A percentile compares a stretch with the other conserved stretches of the same genome.
Evolutionary conservation across 305 asterid species (phyloP).

Genomic region (Euphrasia arctica): DNA sequence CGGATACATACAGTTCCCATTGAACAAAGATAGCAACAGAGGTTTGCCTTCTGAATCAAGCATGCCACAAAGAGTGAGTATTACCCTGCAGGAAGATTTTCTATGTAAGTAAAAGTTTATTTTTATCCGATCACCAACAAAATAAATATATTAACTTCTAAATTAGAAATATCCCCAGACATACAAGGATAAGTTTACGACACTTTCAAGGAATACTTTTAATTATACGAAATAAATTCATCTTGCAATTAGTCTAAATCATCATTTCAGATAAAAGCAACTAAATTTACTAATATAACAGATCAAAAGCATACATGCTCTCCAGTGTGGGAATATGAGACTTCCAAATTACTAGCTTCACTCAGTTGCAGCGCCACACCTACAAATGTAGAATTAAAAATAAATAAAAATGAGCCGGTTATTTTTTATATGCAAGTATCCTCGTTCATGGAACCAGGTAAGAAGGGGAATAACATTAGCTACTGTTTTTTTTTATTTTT

Average conservation of each 20-base stretch:
- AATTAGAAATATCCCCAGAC: no score
- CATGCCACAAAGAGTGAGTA: slow-evolving; percentile 87
- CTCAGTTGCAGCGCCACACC: slow-evolving; percentile 89
- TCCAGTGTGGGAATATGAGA: slow-evolving; percentile 70
- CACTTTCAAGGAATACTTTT: not conserved
- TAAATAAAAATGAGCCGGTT: slow-evolving; percentile 2
- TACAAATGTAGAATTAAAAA: slow-evolving; percentile 28
- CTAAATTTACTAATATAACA: slow-evolving; percentile 1
- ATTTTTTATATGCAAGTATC: not conserved
- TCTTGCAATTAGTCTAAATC: not conserved
- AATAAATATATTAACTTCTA: not conserved
- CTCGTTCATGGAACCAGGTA: slow-evolving; percentile 71
- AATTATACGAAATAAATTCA: no score
- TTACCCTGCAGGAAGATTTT: slow-evolving; percentile 52
- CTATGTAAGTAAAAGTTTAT: slow-evolving; percentile 16
- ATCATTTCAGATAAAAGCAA: not conserved
- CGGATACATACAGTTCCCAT: slow-evolving; percentile 4
- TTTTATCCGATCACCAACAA: slow-evolving; percentile 10
- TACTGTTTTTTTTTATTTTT: no score
- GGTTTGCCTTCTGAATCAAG: slow-evolving; percentile 67
- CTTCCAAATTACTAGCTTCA: slow-evolving; percentile 80
- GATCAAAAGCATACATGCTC: slow-evolving; percentile 55
- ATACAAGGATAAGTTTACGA: no score
- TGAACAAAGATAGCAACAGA: slow-evolving; percentile 37
- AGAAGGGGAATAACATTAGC: not conserved